Conservation (phyloP, 2,329 filamentous ascomycete genomes). For the Paracamarosporium sp. region DNA sequence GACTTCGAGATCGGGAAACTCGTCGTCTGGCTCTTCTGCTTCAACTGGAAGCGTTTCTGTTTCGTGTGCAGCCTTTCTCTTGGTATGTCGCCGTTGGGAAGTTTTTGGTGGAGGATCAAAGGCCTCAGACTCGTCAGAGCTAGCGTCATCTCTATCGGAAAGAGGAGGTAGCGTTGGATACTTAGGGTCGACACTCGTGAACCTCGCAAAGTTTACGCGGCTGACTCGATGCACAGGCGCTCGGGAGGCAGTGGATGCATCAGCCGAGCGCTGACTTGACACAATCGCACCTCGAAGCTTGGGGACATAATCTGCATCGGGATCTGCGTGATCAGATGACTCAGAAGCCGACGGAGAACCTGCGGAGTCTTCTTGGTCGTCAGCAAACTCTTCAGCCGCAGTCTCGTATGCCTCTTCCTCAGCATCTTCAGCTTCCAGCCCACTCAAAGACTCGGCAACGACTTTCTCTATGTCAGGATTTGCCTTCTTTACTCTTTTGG, state of each 20-base stretch:
- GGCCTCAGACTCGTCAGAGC: conserved; percentile 1
- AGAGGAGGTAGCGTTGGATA: conserved; percentile 23
- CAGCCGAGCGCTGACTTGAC: not conserved
- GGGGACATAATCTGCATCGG: conserved; percentile 16
- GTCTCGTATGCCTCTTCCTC: conserved; percentile 45
- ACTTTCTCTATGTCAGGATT: conserved; percentile 14
- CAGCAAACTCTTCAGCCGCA: conserved; percentile 34
- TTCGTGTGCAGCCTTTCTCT: not conserved
- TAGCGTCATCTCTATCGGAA: conserved; percentile 2
- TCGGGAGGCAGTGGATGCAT: not conserved
- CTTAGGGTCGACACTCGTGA: conserved; percentile 21
- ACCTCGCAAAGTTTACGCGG: conserved; percentile 23
- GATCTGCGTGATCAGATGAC: conserved; percentile 5
- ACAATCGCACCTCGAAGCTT: not conserved
- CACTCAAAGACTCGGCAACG: conserved; percentile 12
- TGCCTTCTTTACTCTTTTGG: conserved; percentile 11
- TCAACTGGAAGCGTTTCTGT: not conserved
- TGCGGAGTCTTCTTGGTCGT: conserved; percentile 30
- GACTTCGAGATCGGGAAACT: conserved; percentile 35
- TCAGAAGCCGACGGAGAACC: too few relatives aligned
- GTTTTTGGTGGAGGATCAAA: conserved; percentile 15
- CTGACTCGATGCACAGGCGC: conserved; percentile 23
- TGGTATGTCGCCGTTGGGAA: not conserved
- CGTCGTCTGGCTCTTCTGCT: conserved; percentile 13
- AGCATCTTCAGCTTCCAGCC: conserved; percentile 17